Evolutionary conservation across 305 asterid species (phyloP).

Genomic region (Coffea humblotiana): DNA sequence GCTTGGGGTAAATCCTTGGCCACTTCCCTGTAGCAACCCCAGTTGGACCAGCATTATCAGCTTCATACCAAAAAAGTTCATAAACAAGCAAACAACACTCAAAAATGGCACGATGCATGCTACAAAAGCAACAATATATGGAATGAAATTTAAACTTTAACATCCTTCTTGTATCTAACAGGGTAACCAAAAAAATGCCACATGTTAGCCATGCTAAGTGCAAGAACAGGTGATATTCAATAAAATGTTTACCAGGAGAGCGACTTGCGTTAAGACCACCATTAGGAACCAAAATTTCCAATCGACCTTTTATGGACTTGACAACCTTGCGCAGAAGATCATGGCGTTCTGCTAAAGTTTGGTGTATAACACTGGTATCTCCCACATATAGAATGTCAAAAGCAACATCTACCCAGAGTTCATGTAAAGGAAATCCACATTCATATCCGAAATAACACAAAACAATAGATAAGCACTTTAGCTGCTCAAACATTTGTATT

Average conservation of each 20-base stretch:
- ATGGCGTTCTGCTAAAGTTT: conserved; percentile 84
- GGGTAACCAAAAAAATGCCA: not conserved
- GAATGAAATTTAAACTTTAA: not conserved
- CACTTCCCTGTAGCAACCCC: not conserved
- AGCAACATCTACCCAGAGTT: conserved; percentile 65
- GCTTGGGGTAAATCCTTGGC: not conserved
- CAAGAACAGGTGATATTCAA: not conserved
- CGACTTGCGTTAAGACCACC: conserved; percentile 66
- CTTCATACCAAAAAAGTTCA: not conserved
- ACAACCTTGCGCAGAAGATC: conserved; percentile 69
- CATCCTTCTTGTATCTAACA: not conserved
- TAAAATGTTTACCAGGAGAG: conserved; percentile 57
- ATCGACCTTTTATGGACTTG: conserved; percentile 72
- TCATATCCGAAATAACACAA: conserved; percentile 12
- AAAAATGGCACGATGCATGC: not conserved
- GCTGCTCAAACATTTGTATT: conserved; percentile 10
- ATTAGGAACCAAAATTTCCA: conserved; percentile 93
- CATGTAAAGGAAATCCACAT: conserved; percentile 48
- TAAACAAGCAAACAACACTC: not conserved
- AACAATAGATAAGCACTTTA: conserved; percentile 11
- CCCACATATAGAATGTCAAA: conserved; percentile 92
- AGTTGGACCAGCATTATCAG: not conserved
- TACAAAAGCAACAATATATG: not conserved
- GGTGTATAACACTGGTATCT: conserved; percentile 96
- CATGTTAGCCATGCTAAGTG: not conserved